Conservation (phyloP, 108 stramenopile species). For the Nitzschia sp. region DNA sequence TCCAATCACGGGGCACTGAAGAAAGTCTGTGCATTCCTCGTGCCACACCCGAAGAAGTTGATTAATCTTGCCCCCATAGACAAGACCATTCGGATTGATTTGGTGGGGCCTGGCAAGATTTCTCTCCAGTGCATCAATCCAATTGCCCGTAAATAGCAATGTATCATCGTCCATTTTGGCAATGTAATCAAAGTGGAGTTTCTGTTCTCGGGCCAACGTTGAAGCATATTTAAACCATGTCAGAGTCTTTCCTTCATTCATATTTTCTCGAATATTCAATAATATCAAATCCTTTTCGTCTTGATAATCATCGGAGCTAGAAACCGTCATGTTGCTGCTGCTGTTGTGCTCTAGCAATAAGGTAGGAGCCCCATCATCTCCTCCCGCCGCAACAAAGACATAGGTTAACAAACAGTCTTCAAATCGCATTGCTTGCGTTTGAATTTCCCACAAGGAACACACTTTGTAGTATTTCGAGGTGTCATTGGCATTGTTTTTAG, state of each 20-base stretch:
- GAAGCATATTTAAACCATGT: slow-evolving; percentile 22
- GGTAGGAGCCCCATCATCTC: slow-evolving; percentile 8
- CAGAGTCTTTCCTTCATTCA: slow-evolving; percentile 26
- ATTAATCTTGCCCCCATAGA: slow-evolving; percentile 4
- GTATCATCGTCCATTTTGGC: slow-evolving; percentile 21
- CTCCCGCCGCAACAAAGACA: slow-evolving; percentile 32
- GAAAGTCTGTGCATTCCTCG: not conserved
- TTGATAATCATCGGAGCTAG: not conserved
- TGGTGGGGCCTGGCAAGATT: not conserved
- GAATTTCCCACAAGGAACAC: slow-evolving; percentile 16
- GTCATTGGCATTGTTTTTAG: not conserved
- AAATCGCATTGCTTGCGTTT: no score
- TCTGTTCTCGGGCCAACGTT: not conserved
- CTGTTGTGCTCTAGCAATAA: slow-evolving; percentile 19
- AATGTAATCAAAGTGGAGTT: slow-evolving; percentile 18
- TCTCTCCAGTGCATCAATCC: slow-evolving; percentile 3
- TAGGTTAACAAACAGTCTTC: slow-evolving; percentile 32
- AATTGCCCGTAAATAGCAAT: slow-evolving; percentile 9
- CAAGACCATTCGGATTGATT: not conserved
- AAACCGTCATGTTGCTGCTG: slow-evolving; percentile 7
- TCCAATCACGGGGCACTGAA: slow-evolving; percentile 13
- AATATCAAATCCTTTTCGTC: slow-evolving; percentile 10
- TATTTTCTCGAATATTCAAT: slow-evolving; percentile 33
- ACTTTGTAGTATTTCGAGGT: not conserved
- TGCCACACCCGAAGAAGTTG: slow-evolving; percentile 4